Evolutionary conservation across 495 filamentous ascomycete genomes (phyloP).

Genomic region (Letharia lupina): DNA sequence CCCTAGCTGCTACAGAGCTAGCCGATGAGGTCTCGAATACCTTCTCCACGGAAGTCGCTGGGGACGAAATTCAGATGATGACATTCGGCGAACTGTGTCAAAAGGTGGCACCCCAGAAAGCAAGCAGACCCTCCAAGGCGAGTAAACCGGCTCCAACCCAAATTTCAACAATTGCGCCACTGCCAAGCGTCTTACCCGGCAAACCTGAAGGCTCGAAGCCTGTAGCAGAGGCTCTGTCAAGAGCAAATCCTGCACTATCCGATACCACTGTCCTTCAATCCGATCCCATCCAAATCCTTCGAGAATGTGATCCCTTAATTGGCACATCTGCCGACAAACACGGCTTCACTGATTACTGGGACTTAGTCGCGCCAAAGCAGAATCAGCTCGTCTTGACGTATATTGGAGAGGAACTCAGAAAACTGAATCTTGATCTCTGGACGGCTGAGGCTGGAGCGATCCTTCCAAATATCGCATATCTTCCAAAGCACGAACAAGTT

Average conservation of each 20-base stretch:
- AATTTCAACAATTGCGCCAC: background rate
- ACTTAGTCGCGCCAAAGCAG: slow-evolving; percentile 27
- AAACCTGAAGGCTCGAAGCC: slow-evolving; percentile 13
- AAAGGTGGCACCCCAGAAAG: slow-evolving; percentile 4
- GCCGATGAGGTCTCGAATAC: slow-evolving; percentile 14
- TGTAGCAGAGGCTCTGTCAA: slow-evolving; percentile 7
- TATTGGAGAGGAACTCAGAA: slow-evolving; percentile 31
- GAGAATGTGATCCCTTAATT: slow-evolving; percentile 8
- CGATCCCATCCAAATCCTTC: slow-evolving; percentile 15
- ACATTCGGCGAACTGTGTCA: slow-evolving; percentile 13
- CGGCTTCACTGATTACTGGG: slow-evolving; percentile 27
- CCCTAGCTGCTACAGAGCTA: slow-evolving; percentile 20
- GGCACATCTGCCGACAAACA: slow-evolving; percentile 8
- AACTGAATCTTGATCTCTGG: slow-evolving; percentile 28
- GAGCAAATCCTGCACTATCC: background rate
- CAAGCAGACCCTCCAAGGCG: background rate
- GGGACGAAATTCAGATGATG: slow-evolving; percentile 5
- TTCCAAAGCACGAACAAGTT: slow-evolving; percentile 28
- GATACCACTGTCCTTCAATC: background rate
- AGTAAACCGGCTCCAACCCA: background rate
- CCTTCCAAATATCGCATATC: slow-evolving; percentile 22
- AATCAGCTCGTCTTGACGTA: slow-evolving; percentile 30
- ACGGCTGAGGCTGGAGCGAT: slow-evolving; percentile 21
- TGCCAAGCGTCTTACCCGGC: slow-evolving; percentile 18
- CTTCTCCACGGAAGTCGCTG: slow-evolving; percentile 7